These are phyloP conservation scores for Aspergillus intermedius DNA, from an alignment of 2,329 filamentous ascomycete species.

Conservation along the genomic window DNA sequence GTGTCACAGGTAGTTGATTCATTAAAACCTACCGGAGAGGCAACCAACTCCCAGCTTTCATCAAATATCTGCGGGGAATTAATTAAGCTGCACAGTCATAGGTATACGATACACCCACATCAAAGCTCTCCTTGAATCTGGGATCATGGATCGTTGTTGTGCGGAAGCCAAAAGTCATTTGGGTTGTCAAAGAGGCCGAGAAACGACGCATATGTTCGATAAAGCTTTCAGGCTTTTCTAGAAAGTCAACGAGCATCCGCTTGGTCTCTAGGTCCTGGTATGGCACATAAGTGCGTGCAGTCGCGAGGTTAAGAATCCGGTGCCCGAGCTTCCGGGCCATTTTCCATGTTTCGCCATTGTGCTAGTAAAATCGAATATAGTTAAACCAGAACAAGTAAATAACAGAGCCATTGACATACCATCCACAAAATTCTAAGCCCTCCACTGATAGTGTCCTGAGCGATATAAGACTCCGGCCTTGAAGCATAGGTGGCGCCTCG, in stretches of 20 bases:
- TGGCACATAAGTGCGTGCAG: neutral
- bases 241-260: neutral
- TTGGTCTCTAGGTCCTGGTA: neutral
- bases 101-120: neutral
- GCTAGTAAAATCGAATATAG: constrained; percentile 7
- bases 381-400: too few relatives aligned
- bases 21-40: constrained; percentile 2
- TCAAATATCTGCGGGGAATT: neutral
- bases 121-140: neutral
- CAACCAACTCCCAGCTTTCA: constrained; percentile 9
- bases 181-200: neutral
- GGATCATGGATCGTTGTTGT: neutral
- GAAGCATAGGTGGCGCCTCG: neutral
- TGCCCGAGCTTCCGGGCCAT: constrained; percentile 2
- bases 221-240: neutral
- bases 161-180: neutral
- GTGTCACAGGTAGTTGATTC: too few relatives aligned
- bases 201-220: neutral
- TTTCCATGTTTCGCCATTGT: constrained; percentile 10
- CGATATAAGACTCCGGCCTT: constrained; percentile 2
- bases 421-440: neutral
- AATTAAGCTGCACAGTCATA: neutral
- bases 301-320: neutral
- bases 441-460: constrained; percentile 9
- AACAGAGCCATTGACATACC: too few relatives aligned